These are phyloP conservation scores for Colletotrichum tropicicola DNA, from an alignment of 2,329 filamentous ascomycete species.

Conservation along the genomic window DNA sequence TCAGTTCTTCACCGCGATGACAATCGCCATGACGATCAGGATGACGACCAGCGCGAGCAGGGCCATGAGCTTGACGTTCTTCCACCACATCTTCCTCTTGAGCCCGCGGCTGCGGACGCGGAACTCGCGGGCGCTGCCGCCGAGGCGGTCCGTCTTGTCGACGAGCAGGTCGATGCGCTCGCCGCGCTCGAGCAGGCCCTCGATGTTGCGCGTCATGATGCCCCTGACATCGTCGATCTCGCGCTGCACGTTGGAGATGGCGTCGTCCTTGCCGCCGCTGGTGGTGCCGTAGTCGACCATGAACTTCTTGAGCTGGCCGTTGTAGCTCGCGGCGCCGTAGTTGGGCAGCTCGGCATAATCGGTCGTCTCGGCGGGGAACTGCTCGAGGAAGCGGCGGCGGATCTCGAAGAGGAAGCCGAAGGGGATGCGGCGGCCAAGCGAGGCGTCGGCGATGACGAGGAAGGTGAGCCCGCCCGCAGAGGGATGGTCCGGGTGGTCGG, in stretches of 20 bases:
- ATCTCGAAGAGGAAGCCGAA: slow-evolving; percentile 94
- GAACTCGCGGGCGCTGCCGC: slow-evolving; percentile 90
- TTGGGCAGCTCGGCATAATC: slow-evolving; percentile 83
- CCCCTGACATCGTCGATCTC: slow-evolving; percentile 94
- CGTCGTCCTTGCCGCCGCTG: slow-evolving; percentile 78
- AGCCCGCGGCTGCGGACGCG: slow-evolving; percentile 85
- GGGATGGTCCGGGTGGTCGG: slow-evolving; percentile 64
- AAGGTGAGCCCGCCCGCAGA: slow-evolving; percentile 88
- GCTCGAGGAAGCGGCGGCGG: slow-evolving; percentile 83
- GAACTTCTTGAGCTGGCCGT: slow-evolving; percentile 76
- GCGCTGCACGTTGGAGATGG: slow-evolving; percentile 81
- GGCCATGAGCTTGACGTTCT: slow-evolving; percentile 95
- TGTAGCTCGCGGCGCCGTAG: slow-evolving; percentile 92
- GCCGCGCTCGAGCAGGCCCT: slow-evolving; percentile 86
- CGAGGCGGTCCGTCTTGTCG: slow-evolving; percentile 94
- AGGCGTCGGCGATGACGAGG: slow-evolving; percentile 84
- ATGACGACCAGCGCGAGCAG: slow-evolving; percentile 75
- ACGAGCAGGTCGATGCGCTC: slow-evolving; percentile 94
- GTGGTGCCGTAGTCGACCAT: slow-evolving; percentile 89
- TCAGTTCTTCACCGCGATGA: slow-evolving; percentile 60
- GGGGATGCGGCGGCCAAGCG: slow-evolving; percentile 85
- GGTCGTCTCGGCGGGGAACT: slow-evolving; percentile 71
- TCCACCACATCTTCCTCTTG: slow-evolving; percentile 99
- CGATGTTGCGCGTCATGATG: slow-evolving; percentile 97
- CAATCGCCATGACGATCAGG: slow-evolving; percentile 64